Evolutionary conservation across 768 basidiomycete genomes (phyloP), one percentile per base, ranked within the genome.

Genomic region (Suillus plorans): DNA sequence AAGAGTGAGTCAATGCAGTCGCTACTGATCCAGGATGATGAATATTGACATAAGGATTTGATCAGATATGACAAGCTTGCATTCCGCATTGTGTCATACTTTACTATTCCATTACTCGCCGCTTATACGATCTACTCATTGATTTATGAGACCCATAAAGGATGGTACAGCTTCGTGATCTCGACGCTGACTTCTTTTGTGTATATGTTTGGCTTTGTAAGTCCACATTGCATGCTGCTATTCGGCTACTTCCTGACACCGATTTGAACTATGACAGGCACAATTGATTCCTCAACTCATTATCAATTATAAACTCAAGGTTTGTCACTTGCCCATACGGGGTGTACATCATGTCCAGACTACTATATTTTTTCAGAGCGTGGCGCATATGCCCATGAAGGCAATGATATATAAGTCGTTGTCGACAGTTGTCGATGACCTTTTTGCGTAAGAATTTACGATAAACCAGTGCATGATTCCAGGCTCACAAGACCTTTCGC

Each of bases 351-450:
- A 20, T 28, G 13, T 42, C 39, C 63, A 66, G 36, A 47, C 69
- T 68, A 34, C 55, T 25, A 36, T 22, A 62, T 41, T 47, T 55
- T 16, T 62, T 34, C 79, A 95, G 91, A 94, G 91, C 75, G 95
- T 97, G 42, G 91, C 97, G 53, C 97, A 99, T 75, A 95, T 99
- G 90, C 96, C 96, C 22, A 96, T 97, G 90, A 97, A 96, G 76
- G 92, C 96, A 4, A 95, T 99, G 93, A 89, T 95, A 69, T 97
- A 95, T 83, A 97, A 97, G 80, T 89, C 92, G 2, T 82, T 97
- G 64, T 91, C 93, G 53, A 93, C 90, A 1, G 91, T 93, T 57
- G 91, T 96, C 53, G 96, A 97, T 78, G 95, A 98, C 76, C 86
- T 97, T 70, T 94, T 94, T 74, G 89, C 90, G 91, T 94, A 81